Conservation (phyloP, 2,329 filamentous ascomycete species). For the Allantophomopsis cytisporea region DNA sequence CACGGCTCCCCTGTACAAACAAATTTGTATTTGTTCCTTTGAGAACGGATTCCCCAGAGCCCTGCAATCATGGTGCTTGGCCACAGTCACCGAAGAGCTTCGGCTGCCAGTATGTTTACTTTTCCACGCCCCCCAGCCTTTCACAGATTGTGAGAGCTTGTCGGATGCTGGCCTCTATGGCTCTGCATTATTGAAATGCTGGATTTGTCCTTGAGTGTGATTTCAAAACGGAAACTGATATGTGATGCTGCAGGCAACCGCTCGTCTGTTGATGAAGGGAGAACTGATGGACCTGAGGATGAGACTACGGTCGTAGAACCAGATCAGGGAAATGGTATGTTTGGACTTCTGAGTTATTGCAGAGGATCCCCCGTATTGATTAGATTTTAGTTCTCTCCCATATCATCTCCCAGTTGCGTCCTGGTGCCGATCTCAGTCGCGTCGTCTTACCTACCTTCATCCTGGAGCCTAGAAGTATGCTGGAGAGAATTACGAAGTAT, state of each 20-base stretch:
- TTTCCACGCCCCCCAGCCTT: neutral
- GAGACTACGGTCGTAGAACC: conserved; percentile 78
- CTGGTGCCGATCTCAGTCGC: conserved; percentile 86
- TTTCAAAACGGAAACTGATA: no score
- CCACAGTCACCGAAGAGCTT: conserved; percentile 30
- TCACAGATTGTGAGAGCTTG: no score
- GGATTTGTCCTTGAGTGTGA: no score
- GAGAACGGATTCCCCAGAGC: no score
- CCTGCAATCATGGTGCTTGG: conserved; percentile 19
- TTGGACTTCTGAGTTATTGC: conserved; percentile 4
- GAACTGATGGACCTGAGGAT: conserved; percentile 35
- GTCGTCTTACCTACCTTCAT: conserved; percentile 97
- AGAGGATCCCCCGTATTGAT: neutral
- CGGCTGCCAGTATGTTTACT: conserved; percentile 23
- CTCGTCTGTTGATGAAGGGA: conserved; percentile 17
- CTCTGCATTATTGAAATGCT: no score
- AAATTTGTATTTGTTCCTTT: no score
- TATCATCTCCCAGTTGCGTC: conserved; percentile 93
- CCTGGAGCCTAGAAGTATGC: conserved; percentile 91
- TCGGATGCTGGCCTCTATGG: no score
- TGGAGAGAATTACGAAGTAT: conserved; percentile 97
- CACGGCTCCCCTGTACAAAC: no score
- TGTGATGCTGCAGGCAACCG: conserved; percentile 22
- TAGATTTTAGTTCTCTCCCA: conserved; percentile 65
- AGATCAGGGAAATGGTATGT: conserved; percentile 85